Evolutionary conservation across 2,329 filamentous ascomycete genomes (phyloP).

Genomic region (Hirsutella rhossiliensis): DNA sequence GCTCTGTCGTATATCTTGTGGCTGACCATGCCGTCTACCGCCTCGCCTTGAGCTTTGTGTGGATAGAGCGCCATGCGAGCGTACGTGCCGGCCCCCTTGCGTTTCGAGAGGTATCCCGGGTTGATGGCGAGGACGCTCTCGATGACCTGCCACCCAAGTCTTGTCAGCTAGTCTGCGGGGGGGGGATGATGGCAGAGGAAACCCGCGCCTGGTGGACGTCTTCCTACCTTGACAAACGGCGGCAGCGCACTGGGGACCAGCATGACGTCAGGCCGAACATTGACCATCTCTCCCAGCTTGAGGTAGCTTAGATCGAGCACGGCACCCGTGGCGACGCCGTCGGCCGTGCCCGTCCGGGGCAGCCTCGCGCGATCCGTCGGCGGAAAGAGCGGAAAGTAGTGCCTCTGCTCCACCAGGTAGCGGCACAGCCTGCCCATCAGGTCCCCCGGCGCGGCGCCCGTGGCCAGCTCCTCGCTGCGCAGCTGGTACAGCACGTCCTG

Average conservation of each 20-base stretch:
- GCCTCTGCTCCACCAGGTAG: conserved; percentile 77
- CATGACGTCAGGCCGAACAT: conserved; percentile 73
- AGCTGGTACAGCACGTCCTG: conserved; percentile 80
- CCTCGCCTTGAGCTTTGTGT: conserved; percentile 46
- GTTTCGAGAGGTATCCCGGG: conserved; percentile 76
- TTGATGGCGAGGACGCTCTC: conserved; percentile 87
- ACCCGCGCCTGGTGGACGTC: too few species aligned
- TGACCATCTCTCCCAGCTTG: conserved; percentile 84
- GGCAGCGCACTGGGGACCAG: conserved; percentile 72
- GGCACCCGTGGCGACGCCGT: conserved; percentile 55
- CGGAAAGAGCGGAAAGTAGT: conserved; percentile 85
- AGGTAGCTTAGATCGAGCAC: conserved; percentile 75
- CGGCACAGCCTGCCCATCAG: conserved; percentile 59
- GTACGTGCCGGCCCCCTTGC: conserved; percentile 74
- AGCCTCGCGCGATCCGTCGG: conserved; percentile 57
- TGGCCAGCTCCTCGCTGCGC: conserved; percentile 52
- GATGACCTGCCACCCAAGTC: conserved; percentile 52
- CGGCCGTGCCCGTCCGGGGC: conserved; percentile 49
- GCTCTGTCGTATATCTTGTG: conserved; percentile 75
- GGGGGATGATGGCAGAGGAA: too few species aligned
- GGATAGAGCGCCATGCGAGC: conserved; percentile 67
- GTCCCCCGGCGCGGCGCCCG: conserved; percentile 25
- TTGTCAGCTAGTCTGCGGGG: conserved; percentile 5
- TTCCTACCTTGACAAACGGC: conserved; percentile 72
- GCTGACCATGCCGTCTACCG: conserved; percentile 43